These are phyloP conservation scores for Colletotrichum ledebouriae DNA, from an alignment of 2,329 filamentous ascomycete species.

Conservation along the genomic window DNA sequence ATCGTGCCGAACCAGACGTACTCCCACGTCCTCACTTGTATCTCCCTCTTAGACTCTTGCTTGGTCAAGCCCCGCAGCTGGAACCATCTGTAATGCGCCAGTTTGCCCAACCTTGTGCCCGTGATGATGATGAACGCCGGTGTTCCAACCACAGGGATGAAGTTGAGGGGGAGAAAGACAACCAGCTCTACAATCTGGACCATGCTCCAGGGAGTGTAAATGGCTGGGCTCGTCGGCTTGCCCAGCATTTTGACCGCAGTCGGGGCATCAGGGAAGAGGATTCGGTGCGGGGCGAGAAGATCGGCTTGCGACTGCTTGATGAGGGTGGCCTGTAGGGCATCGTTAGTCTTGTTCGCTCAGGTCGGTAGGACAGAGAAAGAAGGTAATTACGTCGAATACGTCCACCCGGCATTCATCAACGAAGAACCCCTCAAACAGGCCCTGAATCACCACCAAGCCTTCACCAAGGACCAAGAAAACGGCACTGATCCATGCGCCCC, in stretches of 20 bases:
- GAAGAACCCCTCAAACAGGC: constrained; percentile 83
- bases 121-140: constrained; percentile 90
- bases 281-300: constrained; percentile 75
- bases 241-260: constrained; percentile 85
- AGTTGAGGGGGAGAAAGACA: constrained; percentile 83
- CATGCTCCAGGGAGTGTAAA: constrained; percentile 90
- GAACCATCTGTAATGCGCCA: constrained; percentile 93
- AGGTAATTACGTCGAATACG: constrained; percentile 79
- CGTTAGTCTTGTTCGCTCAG: constrained; percentile 37
- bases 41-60: constrained; percentile 78
- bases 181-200: constrained; percentile 92
- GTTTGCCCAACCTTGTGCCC: constrained; percentile 86
- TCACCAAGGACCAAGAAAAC: constrained; percentile 89
- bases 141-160: constrained; percentile 86
- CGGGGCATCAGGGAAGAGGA: constrained; percentile 75
- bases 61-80: constrained; percentile 81
- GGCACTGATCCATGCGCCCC: constrained; percentile 90
- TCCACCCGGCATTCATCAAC: constrained; percentile 84
- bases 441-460: constrained; percentile 77
- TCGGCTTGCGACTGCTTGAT: constrained; percentile 79
- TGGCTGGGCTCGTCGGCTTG: constrained; percentile 80
- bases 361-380: neutral
- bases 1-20: constrained; percentile 95
- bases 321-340: constrained; percentile 70
- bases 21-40: constrained; percentile 78